phyloP scores from a whole-genome alignment of 495 filamentous ascomycete species.

The Penicillium turbatum region DNA sequence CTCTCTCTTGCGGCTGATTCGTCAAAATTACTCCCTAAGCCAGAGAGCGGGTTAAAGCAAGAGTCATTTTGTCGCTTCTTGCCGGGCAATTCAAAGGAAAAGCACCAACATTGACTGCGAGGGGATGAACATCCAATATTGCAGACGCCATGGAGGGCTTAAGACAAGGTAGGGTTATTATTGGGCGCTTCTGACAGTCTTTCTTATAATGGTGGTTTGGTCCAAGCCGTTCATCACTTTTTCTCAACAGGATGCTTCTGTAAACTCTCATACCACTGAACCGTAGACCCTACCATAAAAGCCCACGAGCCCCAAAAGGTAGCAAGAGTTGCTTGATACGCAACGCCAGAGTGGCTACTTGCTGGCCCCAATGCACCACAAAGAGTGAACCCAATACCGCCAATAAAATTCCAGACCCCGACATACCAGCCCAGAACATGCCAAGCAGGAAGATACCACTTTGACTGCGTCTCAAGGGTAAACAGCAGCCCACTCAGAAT shows the following conservation, averaged over 20 bases:
- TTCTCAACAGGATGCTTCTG: conserved; percentile 56
- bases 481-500: conserved; percentile 55
- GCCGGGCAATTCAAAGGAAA: no score
- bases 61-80: no score
- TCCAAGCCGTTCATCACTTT: background rate
- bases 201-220: background rate
- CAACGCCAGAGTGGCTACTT: conserved; percentile 40
- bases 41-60: no score
- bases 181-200: no score
- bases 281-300: conserved; percentile 59
- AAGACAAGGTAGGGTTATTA: no score
- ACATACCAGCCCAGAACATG: conserved; percentile 59
- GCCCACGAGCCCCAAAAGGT: conserved; percentile 70
- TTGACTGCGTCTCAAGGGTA: conserved; percentile 65
- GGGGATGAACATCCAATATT: no score
- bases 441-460: conserved; percentile 60
- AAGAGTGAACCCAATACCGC: conserved; percentile 64
- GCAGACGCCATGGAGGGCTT: no score
- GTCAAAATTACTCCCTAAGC: background rate
- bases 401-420: conserved; percentile 54
- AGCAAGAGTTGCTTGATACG: conserved; percentile 53
- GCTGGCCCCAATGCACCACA: conserved; percentile 61
- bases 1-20: background rate
- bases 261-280: conserved; percentile 65
- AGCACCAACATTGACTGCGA: no score